These are phyloP conservation scores for Asterochloris erici DNA, from an alignment of 139 green algal species.

Conservation along the genomic window DNA sequence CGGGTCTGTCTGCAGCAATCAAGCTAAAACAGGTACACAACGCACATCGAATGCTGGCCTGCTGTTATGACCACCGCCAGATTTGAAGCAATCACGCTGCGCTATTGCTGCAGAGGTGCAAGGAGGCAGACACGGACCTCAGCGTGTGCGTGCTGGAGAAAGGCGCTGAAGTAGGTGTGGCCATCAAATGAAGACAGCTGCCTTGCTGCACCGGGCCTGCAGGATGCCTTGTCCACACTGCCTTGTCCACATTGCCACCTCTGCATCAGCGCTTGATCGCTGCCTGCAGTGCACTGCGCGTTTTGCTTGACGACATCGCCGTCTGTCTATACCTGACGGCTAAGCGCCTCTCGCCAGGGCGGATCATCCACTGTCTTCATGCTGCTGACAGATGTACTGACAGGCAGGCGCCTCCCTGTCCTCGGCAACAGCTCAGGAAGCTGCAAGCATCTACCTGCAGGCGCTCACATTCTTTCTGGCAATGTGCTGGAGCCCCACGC, in stretches of 20 bases:
- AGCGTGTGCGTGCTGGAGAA: constrained; percentile 94
- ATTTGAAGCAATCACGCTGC: neutral
- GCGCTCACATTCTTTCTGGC: constrained; percentile 84
- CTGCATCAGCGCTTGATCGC: no score
- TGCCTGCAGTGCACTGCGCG: no score
- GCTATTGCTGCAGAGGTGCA: constrained; percentile 43
- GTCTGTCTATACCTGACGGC: no score
- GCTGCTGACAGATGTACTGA: neutral
- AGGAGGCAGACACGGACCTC: constrained; percentile 61
- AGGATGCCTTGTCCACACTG: no score
- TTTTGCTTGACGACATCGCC: no score
- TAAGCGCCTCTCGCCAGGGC: neutral
- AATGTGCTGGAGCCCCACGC: constrained; percentile 84
- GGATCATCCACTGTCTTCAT: neutral
- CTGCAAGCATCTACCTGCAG: constrained; percentile 30
- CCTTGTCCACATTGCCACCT: no score
- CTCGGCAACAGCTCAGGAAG: neutral
- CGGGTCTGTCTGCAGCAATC: constrained; percentile 86
- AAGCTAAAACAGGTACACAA: constrained; percentile 72
- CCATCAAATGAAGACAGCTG: neutral
- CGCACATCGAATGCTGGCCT: neutral
- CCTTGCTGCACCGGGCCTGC: no score
- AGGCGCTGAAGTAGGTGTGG: constrained; percentile 71
- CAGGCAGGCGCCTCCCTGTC: no score
- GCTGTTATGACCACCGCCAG: neutral